Evolutionary conservation across 73 alveolate genomes (phyloP), one percentile per base, ranked within the genome.

Genomic region (Stentor coeruleus): DNA sequence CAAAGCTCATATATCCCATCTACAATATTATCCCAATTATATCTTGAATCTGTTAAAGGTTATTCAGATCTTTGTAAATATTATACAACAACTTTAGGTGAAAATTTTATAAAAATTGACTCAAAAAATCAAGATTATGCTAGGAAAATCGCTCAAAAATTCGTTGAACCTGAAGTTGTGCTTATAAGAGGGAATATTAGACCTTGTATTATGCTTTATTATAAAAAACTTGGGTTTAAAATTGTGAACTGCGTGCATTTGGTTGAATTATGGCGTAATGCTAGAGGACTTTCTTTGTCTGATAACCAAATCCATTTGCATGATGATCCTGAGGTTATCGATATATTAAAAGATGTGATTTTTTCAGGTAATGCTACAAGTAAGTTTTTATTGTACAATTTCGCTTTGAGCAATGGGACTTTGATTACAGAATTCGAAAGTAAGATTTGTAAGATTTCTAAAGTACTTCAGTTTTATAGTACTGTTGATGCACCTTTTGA

Each of bases 1-100:
- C 86, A 81, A 39, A 86, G 86, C 3, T 39, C 59, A 11, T 66
- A 66, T 66, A 66, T 66, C 37, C 1, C 92, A 0, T 89, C 95
- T 3, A 79, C 36, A 20, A 26, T 28, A 26, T 66, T 66, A 20
- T 28, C 49, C 79, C 36, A 66, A 31, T 40, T 26, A 1, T 66
- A 66, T 66, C 20, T 11, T 15, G 40, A 66, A 2, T 66, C 79
- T 14, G 37, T 66, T 33, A 20, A 20, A 20, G 39, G 42, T 20
- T 20, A 31, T 66, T 20, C 79, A 11, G 79, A 20, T 1, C 39
- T 66, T 0, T 28, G n/a, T 2, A 1, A 20, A 11, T 66, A 66
- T 66, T 66, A 66, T 33, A 26, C n/a, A 33, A 26, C n/a, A 15
- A 66, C 79, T 28, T 11, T 31, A 26, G 26, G 20, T 66, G n/a